Base-by-base conservation (phyloP, 352 stramenopile species). In the Saprolegnia diclina region DNA sequence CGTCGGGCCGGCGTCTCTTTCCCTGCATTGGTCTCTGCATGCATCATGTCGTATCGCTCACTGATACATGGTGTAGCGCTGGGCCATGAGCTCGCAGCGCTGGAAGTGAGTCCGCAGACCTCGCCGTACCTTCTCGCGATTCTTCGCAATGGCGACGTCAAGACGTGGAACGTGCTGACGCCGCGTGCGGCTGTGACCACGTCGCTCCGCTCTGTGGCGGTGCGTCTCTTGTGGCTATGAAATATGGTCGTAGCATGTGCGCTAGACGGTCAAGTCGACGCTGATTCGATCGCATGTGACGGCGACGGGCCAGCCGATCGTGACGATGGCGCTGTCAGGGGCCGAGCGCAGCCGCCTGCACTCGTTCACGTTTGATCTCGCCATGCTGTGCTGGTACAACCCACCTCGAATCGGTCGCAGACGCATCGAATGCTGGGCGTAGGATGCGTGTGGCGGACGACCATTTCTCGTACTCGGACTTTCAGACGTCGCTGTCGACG, bases 401-500 rank as follows among this genome's bases (percentile, higher is more conserved):
- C 61, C 26, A 13, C 21, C 29, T n/a, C n/a, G n/a, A 13, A 53
- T 26, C 24, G 19, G 19, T 74, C 18, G 67, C 24, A 10, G 29
- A 67, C n/a, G 16, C 1, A 50, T 24, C 9, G 29, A 13, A 19
- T 38, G 21, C 7, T 9, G 11, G 26, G 21, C n/a, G 22, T 55
- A 94, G 86, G 87, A 90, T 95, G 83, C 83, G 87, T 52, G 82
- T 93, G 11, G 84, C 83, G 16, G 87, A 93, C 68, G 82, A 92
- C 63, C 90, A 77, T 52, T 95, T 95, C 65, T 79, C 89, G 24
- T 95, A 85, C 65, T 95, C 87, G 10, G 87, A 95, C 56, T 95
- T 95, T 67, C 76, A 79, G 53, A 82, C 87, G 46, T 80, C 81
- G 21, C 70, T 95, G 0, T 64, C 80, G n/a, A 92, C 87, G 3